Conservation (phyloP, 441 rosid species). For the Rhodomyrtus psidioides region DNA sequence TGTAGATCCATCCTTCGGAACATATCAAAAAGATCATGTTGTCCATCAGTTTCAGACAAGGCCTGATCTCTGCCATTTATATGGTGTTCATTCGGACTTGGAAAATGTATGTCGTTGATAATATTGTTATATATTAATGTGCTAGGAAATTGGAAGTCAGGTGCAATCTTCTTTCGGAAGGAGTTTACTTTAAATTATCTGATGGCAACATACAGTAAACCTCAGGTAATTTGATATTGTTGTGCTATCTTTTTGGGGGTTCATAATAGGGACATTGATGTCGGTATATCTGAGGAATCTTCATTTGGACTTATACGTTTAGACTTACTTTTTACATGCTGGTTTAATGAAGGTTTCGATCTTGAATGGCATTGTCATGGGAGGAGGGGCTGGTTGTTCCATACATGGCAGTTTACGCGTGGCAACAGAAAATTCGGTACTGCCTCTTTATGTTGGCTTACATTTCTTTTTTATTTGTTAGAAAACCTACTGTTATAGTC, state of each 20-base stretch:
- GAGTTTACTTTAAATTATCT: neutral
- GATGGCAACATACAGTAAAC: neutral
- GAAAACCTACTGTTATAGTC: neutral
- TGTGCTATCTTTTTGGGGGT: neutral
- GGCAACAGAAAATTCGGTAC: neutral
- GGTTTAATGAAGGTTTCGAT: neutral
- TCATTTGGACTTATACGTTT: neutral
- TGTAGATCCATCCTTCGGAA: neutral
- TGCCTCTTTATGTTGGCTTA: neutral
- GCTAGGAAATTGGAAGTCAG: neutral
- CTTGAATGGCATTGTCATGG: slow-evolving; percentile 1
- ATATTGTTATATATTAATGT: neutral
- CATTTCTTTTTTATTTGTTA: neutral
- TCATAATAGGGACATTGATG: neutral
- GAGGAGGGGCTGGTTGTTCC: neutral
- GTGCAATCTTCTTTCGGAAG: neutral
- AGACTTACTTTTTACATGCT: neutral
- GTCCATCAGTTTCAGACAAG: neutral
- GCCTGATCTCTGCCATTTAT: neutral
- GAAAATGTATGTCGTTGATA: neutral
- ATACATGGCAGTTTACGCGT: neutral
- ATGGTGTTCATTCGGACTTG: neutral
- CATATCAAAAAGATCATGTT: neutral
- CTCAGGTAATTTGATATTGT: neutral
- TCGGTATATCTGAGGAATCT: neutral